Evolutionary conservation across 192 early-diverging fungal genomes (phyloP), one percentile per base, ranked within the genome.

Genomic region (Coemansia sp.): DNA sequence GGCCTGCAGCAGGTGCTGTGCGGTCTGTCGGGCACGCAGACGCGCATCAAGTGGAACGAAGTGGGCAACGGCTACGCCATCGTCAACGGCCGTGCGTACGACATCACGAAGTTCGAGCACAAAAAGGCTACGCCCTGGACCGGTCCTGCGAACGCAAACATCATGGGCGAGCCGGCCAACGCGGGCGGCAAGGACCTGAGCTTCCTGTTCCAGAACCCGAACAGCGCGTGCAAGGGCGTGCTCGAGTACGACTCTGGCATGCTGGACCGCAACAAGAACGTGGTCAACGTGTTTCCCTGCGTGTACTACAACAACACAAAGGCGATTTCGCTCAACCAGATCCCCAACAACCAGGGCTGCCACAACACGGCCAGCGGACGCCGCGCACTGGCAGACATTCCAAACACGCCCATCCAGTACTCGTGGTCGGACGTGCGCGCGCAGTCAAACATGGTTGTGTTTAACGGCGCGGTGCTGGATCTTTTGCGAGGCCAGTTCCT

Each of bases 401-500:
- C 46, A 35, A 77, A 75, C 60, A 72, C 63, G 48, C 80, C 84
- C 6, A 78, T 87, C 45, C 85, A 86, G 55, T 92, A 87, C 64
- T 80, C 80, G 42, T 92, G 89, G 89, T 65, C 73, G 2, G 88
- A 89, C 62, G 65, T 92, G 58, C 64, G 68, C 24, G 75, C 73
- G 45, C 87, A 88, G 56, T 68, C 75, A 13, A 78, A 88, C 55
- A 73, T 85, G 35, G 85, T 86, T 9, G 87, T 89, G 25, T 93
- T 85, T 69, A 92, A 90, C 67, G 90, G 90, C 25, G 82, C 86
- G 36, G 86, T 93, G 14, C 80, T 91, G 36, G 91, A 95, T 62
- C 62, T 95, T 50, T 70, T 71, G 46, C 83, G 85, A 19, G 62
- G 88, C 1, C 64, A 83, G 62, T 89, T 81, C 75, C 61, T 88